Conservation (phyloP, 306 rosid genomes). For the Pyrus communis region DNA sequence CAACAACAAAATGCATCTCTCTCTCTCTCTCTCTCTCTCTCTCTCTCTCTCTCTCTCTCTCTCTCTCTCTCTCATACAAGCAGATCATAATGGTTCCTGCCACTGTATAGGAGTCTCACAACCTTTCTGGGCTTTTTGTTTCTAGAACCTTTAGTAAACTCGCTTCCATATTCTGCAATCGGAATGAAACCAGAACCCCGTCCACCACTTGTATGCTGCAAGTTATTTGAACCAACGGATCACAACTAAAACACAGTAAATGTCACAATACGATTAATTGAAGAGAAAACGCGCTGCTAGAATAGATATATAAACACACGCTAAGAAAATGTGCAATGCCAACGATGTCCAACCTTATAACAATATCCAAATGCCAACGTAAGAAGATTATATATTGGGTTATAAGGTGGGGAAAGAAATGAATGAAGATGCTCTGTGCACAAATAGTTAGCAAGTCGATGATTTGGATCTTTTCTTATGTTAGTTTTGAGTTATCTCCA, state of each 20-base stretch:
- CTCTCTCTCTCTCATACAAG: slow-evolving; percentile 39
- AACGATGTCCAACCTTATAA: neutral
- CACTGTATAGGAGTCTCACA: slow-evolving; percentile 75
- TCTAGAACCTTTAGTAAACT: slow-evolving; percentile 44
- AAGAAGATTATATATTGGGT: too few species aligned
- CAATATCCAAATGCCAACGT: too few species aligned
- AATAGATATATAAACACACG: neutral
- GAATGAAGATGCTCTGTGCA: neutral
- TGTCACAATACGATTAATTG: neutral
- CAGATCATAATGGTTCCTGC: slow-evolving; percentile 92
- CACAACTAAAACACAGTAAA: neutral
- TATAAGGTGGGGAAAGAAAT: neutral
- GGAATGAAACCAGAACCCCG: slow-evolving; percentile 75
- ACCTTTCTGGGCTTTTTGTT: slow-evolving; percentile 43
- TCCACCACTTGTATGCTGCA: slow-evolving; percentile 71
- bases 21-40: neutral
- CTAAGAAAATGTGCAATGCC: neutral
- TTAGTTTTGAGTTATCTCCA: neutral
- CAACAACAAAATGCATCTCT: slow-evolving; percentile 7
- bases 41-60: neutral
- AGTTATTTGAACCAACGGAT: neutral
- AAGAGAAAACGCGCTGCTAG: neutral
- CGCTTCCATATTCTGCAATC: slow-evolving; percentile 88
- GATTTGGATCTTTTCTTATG: neutral
- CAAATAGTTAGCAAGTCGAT: neutral